Evolutionary conservation across 129 eudicot species (phyloP), one percentile per base, ranked within the genome.

Genomic region (Rutidosis leptorrhynchoides): DNA sequence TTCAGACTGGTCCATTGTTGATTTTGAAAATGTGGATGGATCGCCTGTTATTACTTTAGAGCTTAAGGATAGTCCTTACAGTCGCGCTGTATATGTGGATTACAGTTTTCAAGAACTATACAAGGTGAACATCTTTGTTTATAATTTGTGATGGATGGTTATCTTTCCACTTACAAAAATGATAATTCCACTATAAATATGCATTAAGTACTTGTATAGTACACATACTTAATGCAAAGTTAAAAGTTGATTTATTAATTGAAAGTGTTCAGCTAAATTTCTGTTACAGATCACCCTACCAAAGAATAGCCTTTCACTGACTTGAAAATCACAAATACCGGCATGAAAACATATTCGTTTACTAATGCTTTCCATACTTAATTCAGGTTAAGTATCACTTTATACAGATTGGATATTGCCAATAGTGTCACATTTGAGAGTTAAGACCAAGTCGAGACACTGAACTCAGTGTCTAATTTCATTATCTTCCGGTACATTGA

Each of bases 71-170:
- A 76, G 74, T 67, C 78, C 87, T 8, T 93, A 93, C 77, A 85
- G 95, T 62, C 96, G 92, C 21, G 62, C 96, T n/a, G n/a, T n/a
- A n/a, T 70, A 93, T 93, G 96, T 93, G 96, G 95, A 93, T 84
- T 88, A 83, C 80, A 75, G 96, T 76, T 93, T 93, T 73, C 95
- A 85, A 59, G 95, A 89, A 48, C 57, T 84, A 35, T 93, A 88
- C 87, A 93, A 86, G 98, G 98, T 88, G 16, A 32, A 64, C 26
- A 8, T 62, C 4, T 54, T 35, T 21, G 45, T 74, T 43, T 10
- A 42, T 29, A 48, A 24, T 19, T 62, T 42, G 0, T n/a, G n/a
- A n/a, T n/a, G n/a, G n/a, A n/a, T n/a, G n/a, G 24, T 49, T 20
- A 37, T 14, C n/a, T n/a, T n/a, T n/a, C n/a, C n/a, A n/a, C n/a